These are phyloP conservation scores for Jaltomata sinuosa DNA, from an alignment of 257 asterid genomes.

Conservation along the genomic window DNA sequence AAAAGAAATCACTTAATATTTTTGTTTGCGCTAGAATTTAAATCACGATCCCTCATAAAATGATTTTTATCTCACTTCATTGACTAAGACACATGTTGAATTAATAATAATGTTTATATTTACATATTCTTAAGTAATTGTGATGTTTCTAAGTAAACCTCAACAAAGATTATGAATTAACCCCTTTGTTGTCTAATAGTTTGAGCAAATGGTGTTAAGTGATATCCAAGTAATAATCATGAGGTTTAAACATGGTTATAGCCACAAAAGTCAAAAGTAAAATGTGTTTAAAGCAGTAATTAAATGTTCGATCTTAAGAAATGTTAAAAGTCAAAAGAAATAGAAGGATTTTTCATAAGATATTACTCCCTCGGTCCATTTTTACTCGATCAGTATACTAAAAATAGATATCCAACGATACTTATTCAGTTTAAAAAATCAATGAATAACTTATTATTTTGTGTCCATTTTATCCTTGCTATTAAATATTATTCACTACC, in stretches of 20 bases:
- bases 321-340: not conserved
- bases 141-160: not conserved
- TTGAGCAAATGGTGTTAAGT: not conserved
- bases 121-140: not conserved
- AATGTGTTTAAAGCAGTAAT: not conserved
- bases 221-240: not conserved
- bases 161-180: not conserved
- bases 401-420: too few species aligned
- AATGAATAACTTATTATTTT: too few species aligned
- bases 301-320: not conserved
- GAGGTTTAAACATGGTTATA: not conserved
- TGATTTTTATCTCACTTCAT: not conserved
- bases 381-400: too few species aligned
- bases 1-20: too few species aligned
- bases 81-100: not conserved
- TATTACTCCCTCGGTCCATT: too few species aligned
- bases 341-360: not conserved
- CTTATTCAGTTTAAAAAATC: too few species aligned
- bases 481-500: too few species aligned
- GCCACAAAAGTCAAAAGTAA: not conserved
- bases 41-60: not conserved
- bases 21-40: too few species aligned
- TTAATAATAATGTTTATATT: not conserved
- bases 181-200: not conserved
- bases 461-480: too few species aligned